These are phyloP conservation scores for Colletotrichum eremochloae DNA, from an alignment of 2,329 filamentous ascomycete genomes.

Conservation along the genomic window DNA sequence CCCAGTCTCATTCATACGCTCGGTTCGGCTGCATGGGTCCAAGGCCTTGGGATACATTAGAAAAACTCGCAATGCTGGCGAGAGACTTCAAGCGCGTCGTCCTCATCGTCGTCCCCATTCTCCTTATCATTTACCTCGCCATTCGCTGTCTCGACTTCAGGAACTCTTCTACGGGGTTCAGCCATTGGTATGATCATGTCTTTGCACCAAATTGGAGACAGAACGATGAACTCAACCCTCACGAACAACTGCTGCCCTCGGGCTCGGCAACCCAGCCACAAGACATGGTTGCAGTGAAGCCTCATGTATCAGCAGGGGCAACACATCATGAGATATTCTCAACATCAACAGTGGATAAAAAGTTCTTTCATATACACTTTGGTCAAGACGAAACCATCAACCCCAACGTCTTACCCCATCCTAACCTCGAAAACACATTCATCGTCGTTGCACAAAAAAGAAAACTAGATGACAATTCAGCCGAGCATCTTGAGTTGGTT, in stretches of 20 bases:
- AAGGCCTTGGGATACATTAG: background rate
- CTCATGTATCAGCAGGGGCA: background rate
- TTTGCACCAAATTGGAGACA: constrained; percentile 36
- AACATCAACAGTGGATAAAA: constrained; percentile 57
- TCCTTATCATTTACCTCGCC: constrained; percentile 49
- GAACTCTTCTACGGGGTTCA: background rate
- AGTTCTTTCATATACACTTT: constrained; percentile 65
- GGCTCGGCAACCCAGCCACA: constrained; percentile 55
- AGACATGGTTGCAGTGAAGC: constrained; percentile 3
- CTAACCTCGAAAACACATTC: constrained; percentile 60
- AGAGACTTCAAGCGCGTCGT: constrained; percentile 50
- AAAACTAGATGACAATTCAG: constrained; percentile 46
- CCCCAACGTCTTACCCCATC: constrained; percentile 71
- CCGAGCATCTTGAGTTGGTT: constrained; percentile 59
- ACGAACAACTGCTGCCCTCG: constrained; percentile 52
- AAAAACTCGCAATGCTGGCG: constrained; percentile 48
- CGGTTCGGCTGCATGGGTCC: background rate
- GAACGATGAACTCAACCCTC: constrained; percentile 31
- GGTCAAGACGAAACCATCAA: constrained; percentile 59
- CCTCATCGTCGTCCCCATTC: constrained; percentile 49
- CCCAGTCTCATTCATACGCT: background rate
- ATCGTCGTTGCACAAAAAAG: constrained; percentile 64
- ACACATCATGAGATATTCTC: constrained; percentile 60
- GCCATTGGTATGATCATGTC: constrained; percentile 30
- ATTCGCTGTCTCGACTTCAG: constrained; percentile 31